Evolutionary conservation across 1,284 basidiomycete species (phyloP).

Genomic region (Apiotrichum veenhuisii): DNA sequence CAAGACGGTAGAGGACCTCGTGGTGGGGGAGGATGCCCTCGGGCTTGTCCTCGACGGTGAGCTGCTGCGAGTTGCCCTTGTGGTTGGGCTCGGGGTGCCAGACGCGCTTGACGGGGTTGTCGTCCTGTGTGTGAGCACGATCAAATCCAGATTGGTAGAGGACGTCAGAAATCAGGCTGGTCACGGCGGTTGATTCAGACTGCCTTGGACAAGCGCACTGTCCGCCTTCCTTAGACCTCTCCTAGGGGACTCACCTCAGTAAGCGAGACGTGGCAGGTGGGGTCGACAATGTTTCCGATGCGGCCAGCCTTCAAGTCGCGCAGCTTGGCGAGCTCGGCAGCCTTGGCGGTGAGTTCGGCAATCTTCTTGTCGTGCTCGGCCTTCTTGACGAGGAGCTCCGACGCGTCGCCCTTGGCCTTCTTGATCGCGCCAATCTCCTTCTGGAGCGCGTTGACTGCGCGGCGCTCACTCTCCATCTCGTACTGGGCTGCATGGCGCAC

Average conservation of each 20-base stretch:
- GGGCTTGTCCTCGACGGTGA: conserved; percentile 57
- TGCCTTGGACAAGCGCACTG: too few relatives aligned
- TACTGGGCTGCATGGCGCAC: conserved; percentile 75
- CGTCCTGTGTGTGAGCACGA: conserved; percentile 59
- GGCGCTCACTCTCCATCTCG: conserved; percentile 70
- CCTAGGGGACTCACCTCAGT: conserved; percentile 84
- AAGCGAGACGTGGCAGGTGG: conserved; percentile 75
- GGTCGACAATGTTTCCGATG: conserved; percentile 91
- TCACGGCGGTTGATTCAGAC: too few relatives aligned
- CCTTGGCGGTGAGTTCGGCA: conserved; percentile 61
- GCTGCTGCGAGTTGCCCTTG: conserved; percentile 50
- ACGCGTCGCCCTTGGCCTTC: conserved; percentile 89
- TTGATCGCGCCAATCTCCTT: conserved; percentile 92
- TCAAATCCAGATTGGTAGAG: too few relatives aligned
- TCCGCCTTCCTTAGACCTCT: neutral
- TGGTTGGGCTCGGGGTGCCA: conserved; percentile 81
- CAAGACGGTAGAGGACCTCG: conserved; percentile 87
- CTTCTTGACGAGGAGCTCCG: conserved; percentile 82
- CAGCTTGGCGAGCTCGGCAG: conserved; percentile 69
- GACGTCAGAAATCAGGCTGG: too few relatives aligned
- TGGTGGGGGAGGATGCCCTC: conserved; percentile 87
- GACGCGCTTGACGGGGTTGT: conserved; percentile 74
- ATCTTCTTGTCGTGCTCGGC: conserved; percentile 71
- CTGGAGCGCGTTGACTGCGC: conserved; percentile 83
- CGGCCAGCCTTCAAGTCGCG: conserved; percentile 67